A percentile compares a stretch with the other conserved stretches of the same genome.
Conservation (phyloP, 345 rosid species). For the Rhodamnia argentea region DNA sequence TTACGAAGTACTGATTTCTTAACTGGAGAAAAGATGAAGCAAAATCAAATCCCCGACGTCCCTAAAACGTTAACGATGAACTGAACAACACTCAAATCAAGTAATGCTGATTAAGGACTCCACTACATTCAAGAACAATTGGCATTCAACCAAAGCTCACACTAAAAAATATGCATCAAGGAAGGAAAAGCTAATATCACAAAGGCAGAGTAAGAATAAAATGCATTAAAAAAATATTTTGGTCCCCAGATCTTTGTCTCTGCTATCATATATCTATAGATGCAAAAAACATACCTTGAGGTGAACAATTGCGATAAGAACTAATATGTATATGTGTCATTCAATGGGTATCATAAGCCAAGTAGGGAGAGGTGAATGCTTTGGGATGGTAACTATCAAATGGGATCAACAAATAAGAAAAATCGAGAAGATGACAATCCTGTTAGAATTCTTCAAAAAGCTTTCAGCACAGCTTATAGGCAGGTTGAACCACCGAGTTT, state of each 20-base stretch:
- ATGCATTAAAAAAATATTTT: not conserved
- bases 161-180: not conserved
- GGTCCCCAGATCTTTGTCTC: not conserved
- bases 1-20: conserved; percentile 46
- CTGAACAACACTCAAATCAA: not conserved
- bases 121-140: not conserved
- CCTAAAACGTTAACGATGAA: not conserved
- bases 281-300: not conserved
- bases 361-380: not conserved
- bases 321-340: not conserved
- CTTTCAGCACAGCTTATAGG: not conserved
- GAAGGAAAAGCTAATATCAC: not conserved
- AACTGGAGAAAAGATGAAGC: conserved; percentile 31
- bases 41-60: not conserved
- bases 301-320: not conserved
- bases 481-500: not conserved
- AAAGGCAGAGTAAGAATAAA: not conserved
- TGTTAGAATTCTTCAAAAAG: not conserved
- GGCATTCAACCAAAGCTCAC: not conserved
- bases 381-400: not conserved
- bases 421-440: not conserved
- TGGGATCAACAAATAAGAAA: not conserved
- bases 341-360: not conserved
- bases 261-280: not conserved
- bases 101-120: not conserved